Evolutionary conservation across 192 early-diverging fungal species (phyloP).

Genomic region (Coemansia sp.): DNA sequence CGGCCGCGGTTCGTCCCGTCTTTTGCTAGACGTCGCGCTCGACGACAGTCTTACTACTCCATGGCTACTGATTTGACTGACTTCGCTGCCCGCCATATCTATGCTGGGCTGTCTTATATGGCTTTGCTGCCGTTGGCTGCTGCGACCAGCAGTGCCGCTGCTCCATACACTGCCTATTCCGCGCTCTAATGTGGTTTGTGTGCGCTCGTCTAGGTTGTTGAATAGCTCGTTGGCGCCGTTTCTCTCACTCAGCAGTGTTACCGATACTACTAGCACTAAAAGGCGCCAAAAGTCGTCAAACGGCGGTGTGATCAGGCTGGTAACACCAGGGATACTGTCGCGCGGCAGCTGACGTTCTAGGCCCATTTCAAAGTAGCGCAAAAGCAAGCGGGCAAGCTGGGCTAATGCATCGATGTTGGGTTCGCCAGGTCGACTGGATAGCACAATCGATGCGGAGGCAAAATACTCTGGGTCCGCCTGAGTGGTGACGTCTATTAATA

Average conservation of each 20-base stretch:
- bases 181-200: conserved; percentile 13
- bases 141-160: background rate
- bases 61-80: conserved; percentile 1
- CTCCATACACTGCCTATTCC: conserved; percentile 43
- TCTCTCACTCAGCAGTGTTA: conserved; percentile 39
- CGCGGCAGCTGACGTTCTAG: conserved; percentile 20
- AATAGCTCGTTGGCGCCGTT: conserved; percentile 32
- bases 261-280: conserved; percentile 36
- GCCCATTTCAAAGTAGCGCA: conserved; percentile 38
- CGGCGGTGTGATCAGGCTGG: conserved; percentile 22
- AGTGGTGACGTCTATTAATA: conserved; percentile 37
- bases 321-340: conserved; percentile 36
- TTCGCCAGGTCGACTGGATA: conserved; percentile 17
- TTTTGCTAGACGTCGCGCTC: background rate
- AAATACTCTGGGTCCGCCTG: conserved; percentile 49
- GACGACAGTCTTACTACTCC: conserved; percentile 7
- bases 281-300: conserved; percentile 51
- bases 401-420: conserved; percentile 47
- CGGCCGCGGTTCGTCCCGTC: background rate
- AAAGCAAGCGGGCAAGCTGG: conserved; percentile 43
- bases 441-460: conserved; percentile 44
- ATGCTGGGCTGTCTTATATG: background rate
- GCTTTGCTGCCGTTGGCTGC: background rate
- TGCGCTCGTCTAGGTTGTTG: conserved; percentile 16
- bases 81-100: conserved; percentile 4